phyloP scores from a whole-genome alignment of 305 asterid genomes.

The Lippia alba region DNA sequence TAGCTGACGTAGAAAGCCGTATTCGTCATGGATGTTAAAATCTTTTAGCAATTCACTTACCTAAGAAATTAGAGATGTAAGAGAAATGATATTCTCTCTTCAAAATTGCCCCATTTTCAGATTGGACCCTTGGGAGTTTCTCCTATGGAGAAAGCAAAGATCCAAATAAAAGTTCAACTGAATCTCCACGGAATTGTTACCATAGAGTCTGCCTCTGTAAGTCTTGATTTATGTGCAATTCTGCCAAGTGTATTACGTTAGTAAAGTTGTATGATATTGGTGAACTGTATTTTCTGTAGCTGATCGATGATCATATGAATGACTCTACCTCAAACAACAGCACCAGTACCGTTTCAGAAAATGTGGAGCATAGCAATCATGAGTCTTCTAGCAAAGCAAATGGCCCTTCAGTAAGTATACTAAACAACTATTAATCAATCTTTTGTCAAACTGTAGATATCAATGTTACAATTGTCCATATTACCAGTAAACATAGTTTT shows the following conservation, averaged over 20 bases:
- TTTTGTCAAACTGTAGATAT: constrained; percentile 21
- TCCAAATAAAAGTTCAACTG: constrained; percentile 62
- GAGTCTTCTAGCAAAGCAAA: constrained; percentile 39
- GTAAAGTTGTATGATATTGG: constrained; percentile 15
- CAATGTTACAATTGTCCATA: neutral
- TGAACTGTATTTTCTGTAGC: constrained; percentile 45
- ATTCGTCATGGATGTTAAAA: neutral
- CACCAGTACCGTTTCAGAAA: constrained; percentile 39
- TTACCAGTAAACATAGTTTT: no score
- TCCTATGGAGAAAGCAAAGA: constrained; percentile 44
- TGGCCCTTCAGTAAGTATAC: constrained; percentile 46
- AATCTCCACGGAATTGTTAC: constrained; percentile 64
- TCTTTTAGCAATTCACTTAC: neutral
- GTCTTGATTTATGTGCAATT: constrained; percentile 28
- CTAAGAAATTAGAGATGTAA: constrained; percentile 1
- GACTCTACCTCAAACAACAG: constrained; percentile 35
- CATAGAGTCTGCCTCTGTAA: constrained; percentile 60
- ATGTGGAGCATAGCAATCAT: constrained; percentile 41
- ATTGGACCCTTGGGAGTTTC: constrained; percentile 55
- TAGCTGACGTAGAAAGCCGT: neutral
- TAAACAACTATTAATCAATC: constrained; percentile 10
- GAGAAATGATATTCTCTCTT: constrained; percentile 1
- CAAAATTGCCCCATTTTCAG: constrained; percentile 33
- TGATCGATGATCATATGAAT: constrained; percentile 44
- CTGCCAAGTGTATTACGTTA: constrained; percentile 19